Evolutionary conservation across 2,329 filamentous ascomycete genomes (phyloP), one percentile per base, ranked within the genome.

Genomic region (Diaporthe nobilis): DNA sequence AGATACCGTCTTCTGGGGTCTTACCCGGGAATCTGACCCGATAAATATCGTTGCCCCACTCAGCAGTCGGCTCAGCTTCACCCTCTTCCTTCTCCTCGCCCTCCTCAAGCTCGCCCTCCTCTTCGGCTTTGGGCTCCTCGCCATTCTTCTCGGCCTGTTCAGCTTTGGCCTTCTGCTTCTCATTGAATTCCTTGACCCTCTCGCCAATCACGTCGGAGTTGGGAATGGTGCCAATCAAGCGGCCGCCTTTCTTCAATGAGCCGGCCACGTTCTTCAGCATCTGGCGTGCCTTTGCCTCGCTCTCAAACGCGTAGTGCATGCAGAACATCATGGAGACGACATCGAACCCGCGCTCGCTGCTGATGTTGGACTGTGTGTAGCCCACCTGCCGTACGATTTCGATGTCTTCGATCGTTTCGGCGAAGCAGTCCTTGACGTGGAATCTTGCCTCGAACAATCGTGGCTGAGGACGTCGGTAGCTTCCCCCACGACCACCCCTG

Each of bases 261-360:
- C 95, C 94, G 0, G 97, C 93, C 4, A 99, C 96, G 81, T 99
- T 99, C 81, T 92, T 91, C 74, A 99, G 89, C 97, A 99, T 98
- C 77, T 92, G 94, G 60, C 95, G 92, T 2, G 96, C 95, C 84
- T 98, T 97, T 65, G 92, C 91, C 84, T 99, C 96, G 71, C 89
- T 95, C 86, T 98, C 97, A 80, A 98, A 99, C 8, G 97, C 96
- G 83, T 99, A 99, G 86, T 99, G 97, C 92, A 99, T 97, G 81
- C 95, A 97, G 84, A 99, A 99, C 97, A 99, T 99, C 91, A 98
- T 98, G 82, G 94, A 95, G 78, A 99, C 96, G 57, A 98, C 94
- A 82, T 99, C 97, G 80, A 98, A 99, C 5, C 96, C 96, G 73
- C 93, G 93, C 72, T 91, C 91, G 77, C 90, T 90, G 85, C 92